Percentiles rank a stretch among this genome's conserved stretches.
phyloP scores from a whole-genome alignment of 345 rosid genomes.

The Linum tenue region DNA sequence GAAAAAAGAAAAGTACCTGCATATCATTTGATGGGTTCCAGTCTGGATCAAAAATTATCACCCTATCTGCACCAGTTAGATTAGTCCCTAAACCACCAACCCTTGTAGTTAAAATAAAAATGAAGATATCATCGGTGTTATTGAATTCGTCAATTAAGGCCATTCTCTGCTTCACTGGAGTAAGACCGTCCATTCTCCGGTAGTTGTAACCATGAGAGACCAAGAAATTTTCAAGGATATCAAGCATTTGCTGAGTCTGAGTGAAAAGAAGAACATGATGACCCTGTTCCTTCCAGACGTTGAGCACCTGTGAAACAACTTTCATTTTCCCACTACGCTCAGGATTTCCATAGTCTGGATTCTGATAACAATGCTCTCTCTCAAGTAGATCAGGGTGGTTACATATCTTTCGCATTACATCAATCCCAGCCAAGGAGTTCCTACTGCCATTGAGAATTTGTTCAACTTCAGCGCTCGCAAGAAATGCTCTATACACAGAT shows the following conservation, averaged over 20 bases:
- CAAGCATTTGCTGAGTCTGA: conserved; percentile 97
- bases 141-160: conserved; percentile 94
- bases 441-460: conserved; percentile 69
- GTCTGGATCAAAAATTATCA: conserved; percentile 95
- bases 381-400: conserved; percentile 98
- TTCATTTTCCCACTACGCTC: conserved; percentile 92
- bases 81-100: conserved; percentile 98
- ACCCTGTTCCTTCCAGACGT: conserved; percentile 83
- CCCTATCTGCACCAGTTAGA: conserved; percentile 86
- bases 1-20: conserved; percentile 44
- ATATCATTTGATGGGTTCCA: conserved; percentile 99
- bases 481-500: conserved; percentile 83
- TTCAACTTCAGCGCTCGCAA: conserved; percentile 98
- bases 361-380: conserved; percentile 66
- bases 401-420: conserved; percentile 99
- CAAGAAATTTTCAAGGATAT: conserved; percentile 80
- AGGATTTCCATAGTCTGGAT: conserved; percentile 88
- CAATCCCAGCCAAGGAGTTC: conserved; percentile 85
- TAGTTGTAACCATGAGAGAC: conserved; percentile 53
- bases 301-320: conserved; percentile 74
- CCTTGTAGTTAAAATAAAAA: conserved; percentile 83
- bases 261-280: conserved; percentile 88
- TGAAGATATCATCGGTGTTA: conserved; percentile 53
- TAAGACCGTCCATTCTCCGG: conserved; percentile 91
- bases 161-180: conserved; percentile 89